Evolutionary conservation across 768 basidiomycete genomes (phyloP), one percentile per base, ranked within the genome.

Genomic region (Filobasidium floriforme): DNA sequence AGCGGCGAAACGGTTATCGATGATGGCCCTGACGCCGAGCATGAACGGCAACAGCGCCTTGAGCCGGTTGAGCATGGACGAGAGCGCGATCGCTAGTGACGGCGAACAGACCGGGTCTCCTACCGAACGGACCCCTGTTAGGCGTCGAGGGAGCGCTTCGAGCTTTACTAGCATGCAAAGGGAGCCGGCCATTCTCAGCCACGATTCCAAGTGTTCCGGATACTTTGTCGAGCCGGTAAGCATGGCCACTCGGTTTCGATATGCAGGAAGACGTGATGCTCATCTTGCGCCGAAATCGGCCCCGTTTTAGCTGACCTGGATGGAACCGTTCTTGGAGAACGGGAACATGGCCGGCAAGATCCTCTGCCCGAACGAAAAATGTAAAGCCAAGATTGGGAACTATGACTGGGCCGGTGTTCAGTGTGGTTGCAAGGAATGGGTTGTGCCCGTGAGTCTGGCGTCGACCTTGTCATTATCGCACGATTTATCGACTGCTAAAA

Each of bases 401-500:
- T 98, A 87, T 72, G 92, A 96, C 75, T 99, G 96, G 96, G 91
- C 92, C 5, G 94, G 94, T 0, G 86, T 90, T 32, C 85, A 87
- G 72, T 94, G 92, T 75, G 88, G 89, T 26, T 97, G 92, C 74
- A 89, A 87, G 72, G 85, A 87, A 73, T 97, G 92, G 92, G 89
- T 94, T 29, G 87, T 87, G 10, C 92, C 92, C 52, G 92, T 92
- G 71, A 74, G 88, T 70, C 55, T 24, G 44, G 68, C 32, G 9
- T 6, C 18, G 18, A 12, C 14, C 6, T 49, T 51, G 32, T 28
- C 62, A 32, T 32, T 22, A 63, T 12, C 19, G n/a, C 37, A 61
- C 24, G 12, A 5, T 18, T 49, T 12, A 11, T 18, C 5, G 64
- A 62, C 55, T 15, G 26, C 51, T 57, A 9, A 24, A 24, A 3